Conservation (phyloP, 805 yeast genomes). For the Ascoidea tarda region DNA sequence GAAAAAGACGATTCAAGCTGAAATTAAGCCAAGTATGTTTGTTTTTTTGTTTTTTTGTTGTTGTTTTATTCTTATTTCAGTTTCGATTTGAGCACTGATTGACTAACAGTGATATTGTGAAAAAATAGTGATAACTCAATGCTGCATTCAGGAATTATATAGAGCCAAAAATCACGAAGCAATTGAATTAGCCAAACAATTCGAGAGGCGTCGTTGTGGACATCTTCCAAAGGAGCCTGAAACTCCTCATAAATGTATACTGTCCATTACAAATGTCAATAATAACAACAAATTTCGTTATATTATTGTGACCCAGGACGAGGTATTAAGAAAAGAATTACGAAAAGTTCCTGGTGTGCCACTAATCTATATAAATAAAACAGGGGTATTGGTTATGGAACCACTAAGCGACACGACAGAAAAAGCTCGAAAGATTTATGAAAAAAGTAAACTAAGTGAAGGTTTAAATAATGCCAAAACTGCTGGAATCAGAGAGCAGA, state of each 20-base stretch:
- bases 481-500: slow-evolving; percentile 27
- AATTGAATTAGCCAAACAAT: slow-evolving; percentile 63
- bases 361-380: slow-evolving; percentile 68
- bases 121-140: slow-evolving; percentile 67
- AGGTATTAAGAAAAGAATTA: slow-evolving; percentile 49
- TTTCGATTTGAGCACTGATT: background rate
- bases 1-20: slow-evolving; percentile 69
- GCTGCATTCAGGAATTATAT: slow-evolving; percentile 83
- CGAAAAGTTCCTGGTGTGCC: slow-evolving; percentile 86
- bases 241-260: slow-evolving; percentile 64
- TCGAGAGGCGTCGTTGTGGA: slow-evolving; percentile 88
- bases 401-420: slow-evolving; percentile 69
- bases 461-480: slow-evolving; percentile 60
- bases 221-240: slow-evolving; percentile 55
- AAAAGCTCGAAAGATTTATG: slow-evolving; percentile 33
- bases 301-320: slow-evolving; percentile 74
- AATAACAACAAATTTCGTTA: slow-evolving; percentile 85
- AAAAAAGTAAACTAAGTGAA: slow-evolving; percentile 50
- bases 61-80: background rate
- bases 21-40: slow-evolving; percentile 46
- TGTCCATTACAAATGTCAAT: slow-evolving; percentile 49
- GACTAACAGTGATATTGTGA: background rate
- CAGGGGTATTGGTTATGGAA: slow-evolving; percentile 87
- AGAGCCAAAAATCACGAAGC: slow-evolving; percentile 58
- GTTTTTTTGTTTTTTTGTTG: background rate